Conservation (phyloP, 441 rosid species). For the Syzygium malaccense region DNA sequence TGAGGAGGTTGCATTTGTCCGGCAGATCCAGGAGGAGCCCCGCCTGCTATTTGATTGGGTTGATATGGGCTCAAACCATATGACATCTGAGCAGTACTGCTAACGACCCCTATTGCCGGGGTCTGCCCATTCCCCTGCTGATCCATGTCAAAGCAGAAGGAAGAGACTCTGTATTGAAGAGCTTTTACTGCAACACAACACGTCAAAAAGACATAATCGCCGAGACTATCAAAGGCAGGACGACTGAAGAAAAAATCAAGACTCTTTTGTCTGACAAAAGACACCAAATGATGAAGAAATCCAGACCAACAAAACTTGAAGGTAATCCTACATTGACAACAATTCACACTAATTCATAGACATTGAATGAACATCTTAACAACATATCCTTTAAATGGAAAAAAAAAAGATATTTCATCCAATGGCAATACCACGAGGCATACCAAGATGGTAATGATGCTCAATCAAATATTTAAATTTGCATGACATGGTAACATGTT, state of each 20-base stretch:
- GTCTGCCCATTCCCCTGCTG: background rate
- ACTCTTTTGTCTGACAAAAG: background rate
- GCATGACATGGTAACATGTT: background rate
- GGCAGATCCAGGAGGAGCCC: background rate
- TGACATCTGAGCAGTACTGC: background rate
- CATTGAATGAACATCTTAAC: background rate
- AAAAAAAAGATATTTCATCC: background rate
- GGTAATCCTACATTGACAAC: background rate
- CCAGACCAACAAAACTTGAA: background rate
- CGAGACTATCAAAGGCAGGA: background rate
- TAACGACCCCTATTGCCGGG: background rate
- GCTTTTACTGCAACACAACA: background rate
- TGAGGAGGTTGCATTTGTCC: background rate
- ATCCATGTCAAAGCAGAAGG: background rate
- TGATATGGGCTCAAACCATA: conserved; percentile 1
- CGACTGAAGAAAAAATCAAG: background rate
- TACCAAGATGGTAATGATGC: background rate
- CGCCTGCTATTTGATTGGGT: background rate
- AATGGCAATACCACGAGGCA: background rate
- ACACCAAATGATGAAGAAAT: background rate
- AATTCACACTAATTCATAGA: background rate
- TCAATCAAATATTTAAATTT: background rate
- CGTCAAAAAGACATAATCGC: background rate
- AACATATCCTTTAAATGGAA: background rate
- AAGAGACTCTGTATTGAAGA: background rate